Conservation (phyloP, 352 stramenopile species). For the Globisporangium uncinulatum region DNA sequence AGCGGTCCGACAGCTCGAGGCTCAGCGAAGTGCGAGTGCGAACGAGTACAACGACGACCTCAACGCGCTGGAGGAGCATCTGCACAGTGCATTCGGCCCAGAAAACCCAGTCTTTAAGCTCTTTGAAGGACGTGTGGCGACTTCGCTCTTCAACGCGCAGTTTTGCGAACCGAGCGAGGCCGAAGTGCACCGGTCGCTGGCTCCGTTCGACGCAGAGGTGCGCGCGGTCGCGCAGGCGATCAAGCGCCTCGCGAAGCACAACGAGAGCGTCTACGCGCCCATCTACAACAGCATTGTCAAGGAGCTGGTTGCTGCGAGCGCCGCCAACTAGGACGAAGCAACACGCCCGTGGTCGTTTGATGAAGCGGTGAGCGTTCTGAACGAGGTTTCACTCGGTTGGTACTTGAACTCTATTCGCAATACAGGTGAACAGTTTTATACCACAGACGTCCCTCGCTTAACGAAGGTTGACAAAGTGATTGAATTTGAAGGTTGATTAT, state of each 20-base stretch:
- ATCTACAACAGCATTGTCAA: conserved; percentile 66
- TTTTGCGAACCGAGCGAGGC: conserved; percentile 12
- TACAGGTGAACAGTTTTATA: too few species aligned
- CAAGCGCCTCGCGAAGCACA: conserved; percentile 52
- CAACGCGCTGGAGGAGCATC: conserved; percentile 32
- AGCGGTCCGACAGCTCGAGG: conserved; percentile 24
- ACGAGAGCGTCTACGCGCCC: conserved; percentile 52
- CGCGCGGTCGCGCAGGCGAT: conserved; percentile 22
- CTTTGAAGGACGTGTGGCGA: conserved; percentile 36
- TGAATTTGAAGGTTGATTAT: too few species aligned
- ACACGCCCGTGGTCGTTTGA: too few species aligned
- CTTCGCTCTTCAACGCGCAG: conserved; percentile 24
- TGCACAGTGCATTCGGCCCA: conserved; percentile 33
- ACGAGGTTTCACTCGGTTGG: too few species aligned
- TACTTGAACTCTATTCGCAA: too few species aligned
- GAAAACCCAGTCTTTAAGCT: conserved; percentile 57
- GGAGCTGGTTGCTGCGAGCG: conserved; percentile 20
- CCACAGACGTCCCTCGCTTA: too few species aligned
- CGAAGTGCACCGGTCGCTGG: conserved; percentile 44
- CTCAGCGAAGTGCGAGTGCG: conserved; percentile 5
- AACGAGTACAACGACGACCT: conserved; percentile 17
- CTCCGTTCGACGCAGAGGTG: conserved; percentile 42
- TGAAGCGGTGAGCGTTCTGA: too few species aligned
- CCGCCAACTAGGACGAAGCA: neutral
- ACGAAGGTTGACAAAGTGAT: too few species aligned